Evolutionary conservation across 2,329 filamentous ascomycete genomes (phyloP).

Genomic region (Ceratocystis alfenasii): DNA sequence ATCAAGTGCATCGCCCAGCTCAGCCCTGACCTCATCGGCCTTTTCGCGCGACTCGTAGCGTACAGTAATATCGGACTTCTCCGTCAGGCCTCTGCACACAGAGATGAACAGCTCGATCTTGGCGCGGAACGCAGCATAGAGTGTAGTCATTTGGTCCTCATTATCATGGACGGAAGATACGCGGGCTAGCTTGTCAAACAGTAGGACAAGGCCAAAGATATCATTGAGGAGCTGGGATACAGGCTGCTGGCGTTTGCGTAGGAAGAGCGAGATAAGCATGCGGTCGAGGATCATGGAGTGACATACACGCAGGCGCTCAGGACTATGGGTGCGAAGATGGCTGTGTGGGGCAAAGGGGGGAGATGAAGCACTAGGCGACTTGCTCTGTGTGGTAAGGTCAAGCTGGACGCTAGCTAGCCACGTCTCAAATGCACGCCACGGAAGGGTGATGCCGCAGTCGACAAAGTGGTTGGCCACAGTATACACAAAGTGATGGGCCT

Average conservation of each 20-base stretch:
- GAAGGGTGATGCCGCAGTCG: slow-evolving; percentile 59
- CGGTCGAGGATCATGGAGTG: slow-evolving; percentile 64
- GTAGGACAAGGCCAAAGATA: slow-evolving; percentile 60
- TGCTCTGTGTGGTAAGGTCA: slow-evolving; percentile 37
- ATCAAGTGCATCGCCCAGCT: slow-evolving; percentile 32
- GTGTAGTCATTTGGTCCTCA: slow-evolving; percentile 28
- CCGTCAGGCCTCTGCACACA: slow-evolving; percentile 56
- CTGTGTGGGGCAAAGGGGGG: slow-evolving; percentile 23
- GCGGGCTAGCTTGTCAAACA: slow-evolving; percentile 48
- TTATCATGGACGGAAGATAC: slow-evolving; percentile 30
- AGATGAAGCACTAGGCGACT: too few species aligned
- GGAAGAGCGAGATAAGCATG: slow-evolving; percentile 60
- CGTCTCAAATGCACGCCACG: slow-evolving; percentile 59
- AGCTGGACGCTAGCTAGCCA: slow-evolving; percentile 53
- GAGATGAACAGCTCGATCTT: slow-evolving; percentile 64
- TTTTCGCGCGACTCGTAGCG: slow-evolving; percentile 28
- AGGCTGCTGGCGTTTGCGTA: slow-evolving; percentile 63
- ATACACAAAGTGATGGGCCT: slow-evolving; percentile 69
- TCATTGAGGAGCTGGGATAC: slow-evolving; percentile 63
- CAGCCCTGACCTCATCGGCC: slow-evolving; percentile 29
- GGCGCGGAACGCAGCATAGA: slow-evolving; percentile 57
- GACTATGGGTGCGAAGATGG: slow-evolving; percentile 39
- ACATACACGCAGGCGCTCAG: slow-evolving; percentile 53
- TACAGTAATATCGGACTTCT: slow-evolving; percentile 43
- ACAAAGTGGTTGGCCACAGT: slow-evolving; percentile 67